A percentile compares a stretch with the other conserved stretches of the same genome.
phyloP scores from a whole-genome alignment of 331 rosid species.

The Prunus yedoensis region DNA sequence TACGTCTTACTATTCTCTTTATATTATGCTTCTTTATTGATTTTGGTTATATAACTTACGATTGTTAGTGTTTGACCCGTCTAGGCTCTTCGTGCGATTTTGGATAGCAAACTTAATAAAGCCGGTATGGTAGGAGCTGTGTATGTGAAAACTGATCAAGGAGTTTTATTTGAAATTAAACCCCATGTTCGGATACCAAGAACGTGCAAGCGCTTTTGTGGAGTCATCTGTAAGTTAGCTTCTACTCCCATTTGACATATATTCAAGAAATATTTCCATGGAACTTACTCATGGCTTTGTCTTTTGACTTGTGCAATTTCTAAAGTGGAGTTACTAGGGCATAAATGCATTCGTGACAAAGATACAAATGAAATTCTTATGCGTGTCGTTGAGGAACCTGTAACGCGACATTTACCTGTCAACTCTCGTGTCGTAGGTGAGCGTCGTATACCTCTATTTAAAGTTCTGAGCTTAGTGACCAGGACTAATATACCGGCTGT shows the following conservation, averaged over 20 bases:
- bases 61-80: not conserved
- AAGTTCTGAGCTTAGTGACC: not conserved
- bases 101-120: conserved; percentile 24
- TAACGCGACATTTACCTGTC: not conserved
- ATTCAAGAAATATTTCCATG: not conserved
- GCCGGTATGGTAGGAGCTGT: conserved; percentile 19
- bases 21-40: not conserved
- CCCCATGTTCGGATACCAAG: conserved; percentile 21
- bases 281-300: not conserved
- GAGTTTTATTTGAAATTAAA: conserved; percentile 20
- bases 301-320: not conserved
- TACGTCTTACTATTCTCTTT: not conserved
- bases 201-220: conserved; percentile 16
- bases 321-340: conserved; percentile 17
- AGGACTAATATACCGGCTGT: not conserved
- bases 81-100: conserved; percentile 12
- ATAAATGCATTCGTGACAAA: conserved; percentile 12
- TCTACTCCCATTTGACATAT: not conserved
- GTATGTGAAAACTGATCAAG: conserved; percentile 23
- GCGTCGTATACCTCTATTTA: not conserved
- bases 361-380: conserved; percentile 20
- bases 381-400: conserved; percentile 11
- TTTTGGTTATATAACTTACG: not conserved
- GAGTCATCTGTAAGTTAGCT: conserved; percentile 17
- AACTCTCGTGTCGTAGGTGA: conserved; percentile 13